Percentiles rank a stretch among this genome's conserved stretches.
These are phyloP conservation scores for Saitoella complicata DNA, from an alignment of 805 yeast species.

Conservation along the genomic window DNA sequence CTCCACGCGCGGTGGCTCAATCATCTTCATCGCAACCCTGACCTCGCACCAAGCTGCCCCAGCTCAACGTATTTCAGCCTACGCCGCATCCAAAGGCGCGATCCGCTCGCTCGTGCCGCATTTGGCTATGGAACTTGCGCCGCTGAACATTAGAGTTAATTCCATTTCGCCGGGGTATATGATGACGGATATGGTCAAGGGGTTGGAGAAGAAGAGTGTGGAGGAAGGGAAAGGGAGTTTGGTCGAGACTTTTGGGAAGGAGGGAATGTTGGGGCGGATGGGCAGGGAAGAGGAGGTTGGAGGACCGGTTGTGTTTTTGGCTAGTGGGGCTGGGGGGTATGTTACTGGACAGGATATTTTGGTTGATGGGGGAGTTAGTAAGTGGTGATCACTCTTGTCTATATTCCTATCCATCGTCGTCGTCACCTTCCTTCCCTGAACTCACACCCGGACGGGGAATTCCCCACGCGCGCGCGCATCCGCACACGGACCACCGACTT, in stretches of 20 bases:
- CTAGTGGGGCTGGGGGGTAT: conserved; percentile 59
- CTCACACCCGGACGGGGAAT: too few relatives aligned
- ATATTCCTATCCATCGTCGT: too few relatives aligned
- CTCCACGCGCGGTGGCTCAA: conserved; percentile 40
- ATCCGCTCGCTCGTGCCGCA: conserved; percentile 48
- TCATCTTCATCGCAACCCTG: conserved; percentile 56
- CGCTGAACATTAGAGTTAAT: conserved; percentile 47
- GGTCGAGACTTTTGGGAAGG: conserved; percentile 38
- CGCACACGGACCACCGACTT: too few relatives aligned
- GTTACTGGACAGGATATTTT: conserved; percentile 73
- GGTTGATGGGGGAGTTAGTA: conserved; percentile 53
- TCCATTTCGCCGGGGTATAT: conserved; percentile 53
- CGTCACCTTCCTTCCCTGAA: too few relatives aligned
- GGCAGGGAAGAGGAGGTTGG: conserved; percentile 74
- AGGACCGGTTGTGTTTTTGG: conserved; percentile 59
- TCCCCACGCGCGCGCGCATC: too few relatives aligned
- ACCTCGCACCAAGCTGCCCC: conserved; percentile 53
- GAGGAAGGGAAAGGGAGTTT: conserved; percentile 21
- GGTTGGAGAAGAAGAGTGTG: conserved; percentile 23
- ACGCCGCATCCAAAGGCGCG: conserved; percentile 58
- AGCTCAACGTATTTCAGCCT: conserved; percentile 55
- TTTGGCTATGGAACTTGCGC: conserved; percentile 59
- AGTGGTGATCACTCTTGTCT: too few relatives aligned
- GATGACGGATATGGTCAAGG: conserved; percentile 42
- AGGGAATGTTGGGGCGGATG: conserved; percentile 44